These are phyloP conservation scores for Pulveroboletus sp. DNA, from an alignment of 768 basidiomycete genomes.

Conservation along the genomic window DNA sequence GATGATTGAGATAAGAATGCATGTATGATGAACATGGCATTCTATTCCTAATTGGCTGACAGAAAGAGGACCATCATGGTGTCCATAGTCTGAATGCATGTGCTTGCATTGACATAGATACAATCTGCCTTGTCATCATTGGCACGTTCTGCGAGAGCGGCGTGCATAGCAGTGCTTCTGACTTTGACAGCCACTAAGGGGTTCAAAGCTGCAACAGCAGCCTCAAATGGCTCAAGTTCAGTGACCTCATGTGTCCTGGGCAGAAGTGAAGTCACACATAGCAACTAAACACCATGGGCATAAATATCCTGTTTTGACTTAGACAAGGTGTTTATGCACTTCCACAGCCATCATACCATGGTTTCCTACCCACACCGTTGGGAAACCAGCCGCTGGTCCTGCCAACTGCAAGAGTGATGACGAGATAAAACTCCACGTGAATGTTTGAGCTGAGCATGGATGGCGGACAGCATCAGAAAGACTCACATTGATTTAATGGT, in stretches of 20 bases:
- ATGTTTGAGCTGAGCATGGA: conserved; percentile 10
- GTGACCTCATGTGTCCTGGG: conserved; percentile 51
- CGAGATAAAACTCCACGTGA: conserved; percentile 70
- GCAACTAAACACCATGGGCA: conserved; percentile 36
- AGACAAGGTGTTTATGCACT: conserved; percentile 34
- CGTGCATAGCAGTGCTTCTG: conserved; percentile 48
- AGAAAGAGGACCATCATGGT: conserved; percentile 75
- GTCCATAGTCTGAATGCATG: conserved; percentile 82
- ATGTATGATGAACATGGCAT: conserved; percentile 70
- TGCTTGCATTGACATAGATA: conserved; percentile 47
- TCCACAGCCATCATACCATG: conserved; percentile 62
- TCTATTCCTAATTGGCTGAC: conserved; percentile 38
- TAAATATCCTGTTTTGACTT: conserved; percentile 18
- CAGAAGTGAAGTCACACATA: conserved; percentile 66
- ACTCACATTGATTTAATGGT: conserved; percentile 37
- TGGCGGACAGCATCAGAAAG: background rate
- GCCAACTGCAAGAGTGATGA: conserved; percentile 78
- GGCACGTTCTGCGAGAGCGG: conserved; percentile 42
- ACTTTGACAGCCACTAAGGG: conserved; percentile 56
- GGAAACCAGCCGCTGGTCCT: conserved; percentile 62
- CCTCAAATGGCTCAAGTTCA: conserved; percentile 53
- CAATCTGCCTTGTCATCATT: conserved; percentile 33
- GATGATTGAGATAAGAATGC: background rate
- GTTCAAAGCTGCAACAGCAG: conserved; percentile 50
- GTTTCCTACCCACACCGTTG: conserved; percentile 49